Evolutionary conservation across 805 yeast genomes (phyloP), one percentile per base, ranked within the genome.

Genomic region (Myxozyma melibiosi): DNA sequence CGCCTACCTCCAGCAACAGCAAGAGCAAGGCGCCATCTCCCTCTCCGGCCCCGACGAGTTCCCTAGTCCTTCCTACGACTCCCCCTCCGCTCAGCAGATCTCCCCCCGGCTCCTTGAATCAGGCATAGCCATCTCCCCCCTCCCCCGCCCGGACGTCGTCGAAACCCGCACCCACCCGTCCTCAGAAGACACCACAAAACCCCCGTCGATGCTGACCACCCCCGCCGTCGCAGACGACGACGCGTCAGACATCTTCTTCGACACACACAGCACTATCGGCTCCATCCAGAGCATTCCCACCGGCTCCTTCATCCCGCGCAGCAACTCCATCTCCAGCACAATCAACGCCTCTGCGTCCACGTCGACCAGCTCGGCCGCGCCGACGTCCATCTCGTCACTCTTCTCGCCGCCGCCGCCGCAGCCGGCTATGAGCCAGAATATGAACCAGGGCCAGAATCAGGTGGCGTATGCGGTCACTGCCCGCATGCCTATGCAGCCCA

Each of bases 71-170:
- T 6, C 6, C 20, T 43, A 22, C 38, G 28, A 18, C 18, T 7
- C 31, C 34, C 38, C 42, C n/a, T 41, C 24, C 20, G 35, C 37
- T 38, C 16, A 20, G 24, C 39, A 38, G 30, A n/a, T 37, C 20
- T 39, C 41, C 14, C 18, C 31, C 1, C 46, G 49, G 20, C 56
- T 37, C 14, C 56, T 58, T 20, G 61, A 51, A 37, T 31, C 61
- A 0, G 63, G 61, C 28, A 38, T 53, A 4, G 62, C 52, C 16
- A 38, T 53, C 30, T 38, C 53, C n/a, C 53, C 47, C 22, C 39
- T 57, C 14, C 47, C 49, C 6, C 35, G 46, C 13, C 46, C 30
- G 4, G 51, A 33, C 14, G 61, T 57, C 14, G 52, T 43, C 16
- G 58, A 53, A 35, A 53, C 58, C 14, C 25, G 61, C 28, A 20